Evolutionary conservation across 495 filamentous ascomycete genomes (phyloP), one percentile per base, ranked within the genome.

Genomic region (Hypoxylon cercidicola): DNA sequence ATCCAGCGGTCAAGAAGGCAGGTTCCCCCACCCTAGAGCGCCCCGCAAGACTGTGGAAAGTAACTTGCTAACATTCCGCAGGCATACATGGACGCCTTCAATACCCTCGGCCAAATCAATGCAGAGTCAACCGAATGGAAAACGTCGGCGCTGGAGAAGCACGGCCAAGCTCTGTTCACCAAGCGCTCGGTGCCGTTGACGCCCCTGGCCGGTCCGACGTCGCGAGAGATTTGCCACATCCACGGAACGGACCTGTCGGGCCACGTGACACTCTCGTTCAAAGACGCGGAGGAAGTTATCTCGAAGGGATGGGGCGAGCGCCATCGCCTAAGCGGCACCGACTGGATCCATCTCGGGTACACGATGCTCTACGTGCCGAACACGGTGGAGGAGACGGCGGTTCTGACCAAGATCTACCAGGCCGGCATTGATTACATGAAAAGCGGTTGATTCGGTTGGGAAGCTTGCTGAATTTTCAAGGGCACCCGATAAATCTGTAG

Each of bases 281-380:
- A 86, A 30, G 93, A 97, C 74, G 90, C 89, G 34, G 87, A 82
- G 69, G 81, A 87, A 60, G 81, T 96, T n/a, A 76, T 96, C 16
- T 86, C 91, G 46, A 85, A 84, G 37, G 90, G 91, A n/a, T 96
- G 91, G 91, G 93, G 89, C 20, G 86, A 96, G 74, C 79, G 91
- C 23, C 91, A 96, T 75, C 90, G 90, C 1, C 79, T 95, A 59
- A 86, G 89, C 4, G 85, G 87, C 48, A 85, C 73, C 32, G 55
- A 71, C 15, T 72, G 70, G 74, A 77, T 77, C 39, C 63, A 66
- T 15, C 25, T 66, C 4, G 63, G 63, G 3, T 66, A 21, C n/a
- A 66, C 63, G 15, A 45, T 66, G 56, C 57, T 66, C 64, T 67
- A 67, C 28, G 64, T 62, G 51, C 57, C 57, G 0, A 67, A 67